These are phyloP conservation scores for Rosa persica DNA, from an alignment of 306 rosid genomes.

Conservation along the genomic window DNA sequence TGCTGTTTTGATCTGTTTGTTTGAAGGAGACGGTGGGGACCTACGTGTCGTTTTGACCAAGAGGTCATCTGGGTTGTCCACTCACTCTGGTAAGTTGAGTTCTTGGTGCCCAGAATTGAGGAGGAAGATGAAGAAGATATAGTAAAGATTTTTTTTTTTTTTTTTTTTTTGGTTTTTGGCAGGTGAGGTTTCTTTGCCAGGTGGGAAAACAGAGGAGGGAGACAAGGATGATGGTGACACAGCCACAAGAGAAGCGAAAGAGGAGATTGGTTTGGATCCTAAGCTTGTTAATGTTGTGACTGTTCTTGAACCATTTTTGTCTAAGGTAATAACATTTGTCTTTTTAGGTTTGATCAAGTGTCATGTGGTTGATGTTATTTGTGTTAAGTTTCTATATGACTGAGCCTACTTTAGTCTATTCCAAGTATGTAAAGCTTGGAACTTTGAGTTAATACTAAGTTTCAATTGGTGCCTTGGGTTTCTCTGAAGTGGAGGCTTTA, in stretches of 20 bases:
- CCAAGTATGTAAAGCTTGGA: background rate
- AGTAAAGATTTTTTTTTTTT: background rate
- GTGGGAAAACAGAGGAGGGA: slow-evolving; percentile 91
- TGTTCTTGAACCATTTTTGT: slow-evolving; percentile 85
- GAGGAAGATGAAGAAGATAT: background rate
- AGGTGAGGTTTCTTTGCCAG: slow-evolving; percentile 96
- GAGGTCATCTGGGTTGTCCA: slow-evolving; percentile 65
- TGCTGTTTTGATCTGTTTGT: slow-evolving; percentile 90
- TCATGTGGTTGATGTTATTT: background rate
- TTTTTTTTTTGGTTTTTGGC: slow-evolving; percentile 12
- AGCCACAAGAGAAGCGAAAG: slow-evolving; percentile 85
- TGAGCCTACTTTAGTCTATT: background rate
- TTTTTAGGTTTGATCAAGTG: background rate
- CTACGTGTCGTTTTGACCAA: slow-evolving; percentile 85
- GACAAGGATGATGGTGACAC: slow-evolving; percentile 87
- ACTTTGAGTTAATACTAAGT: background rate
- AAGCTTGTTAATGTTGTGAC: slow-evolving; percentile 71
- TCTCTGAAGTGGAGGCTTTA: background rate
- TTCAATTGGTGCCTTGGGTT: background rate
- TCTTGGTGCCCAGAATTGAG: background rate
- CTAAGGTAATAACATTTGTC: slow-evolving; percentile 57
- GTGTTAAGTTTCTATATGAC: background rate
- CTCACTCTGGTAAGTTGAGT: slow-evolving; percentile 76
- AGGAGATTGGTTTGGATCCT: slow-evolving; percentile 95
- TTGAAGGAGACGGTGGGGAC: slow-evolving; percentile 82